A percentile compares a stretch with the other conserved stretches of the same genome.
These are phyloP conservation scores for Candida sithepensis DNA, from an alignment of 805 yeast genomes.

Conservation along the genomic window DNA sequence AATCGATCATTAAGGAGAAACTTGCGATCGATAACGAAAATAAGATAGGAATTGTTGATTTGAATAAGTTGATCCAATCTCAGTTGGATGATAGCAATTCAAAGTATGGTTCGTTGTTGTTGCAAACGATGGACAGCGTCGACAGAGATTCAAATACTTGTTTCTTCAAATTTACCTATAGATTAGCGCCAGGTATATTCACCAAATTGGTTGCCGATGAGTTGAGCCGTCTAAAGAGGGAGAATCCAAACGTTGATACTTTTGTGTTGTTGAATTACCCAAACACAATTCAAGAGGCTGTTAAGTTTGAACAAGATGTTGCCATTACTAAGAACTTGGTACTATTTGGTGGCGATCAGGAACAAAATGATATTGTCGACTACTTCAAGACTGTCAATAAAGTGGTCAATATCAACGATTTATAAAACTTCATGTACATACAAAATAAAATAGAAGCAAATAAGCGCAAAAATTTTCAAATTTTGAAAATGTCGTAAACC, in stretches of 20 bases:
- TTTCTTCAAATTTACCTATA: conserved; percentile 28
- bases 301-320: conserved; percentile 69
- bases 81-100: conserved; percentile 43
- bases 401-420: conserved; percentile 25
- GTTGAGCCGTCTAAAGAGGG: conserved; percentile 20
- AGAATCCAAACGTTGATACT: conserved; percentile 37
- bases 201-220: conserved; percentile 46
- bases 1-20: conserved; percentile 6
- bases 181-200: conserved; percentile 41
- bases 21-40: conserved; percentile 28
- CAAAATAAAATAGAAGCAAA: background rate
- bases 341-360: conserved; percentile 23
- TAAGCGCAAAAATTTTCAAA: background rate
- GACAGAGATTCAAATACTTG: conserved; percentile 28
- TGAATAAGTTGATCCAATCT: conserved; percentile 42
- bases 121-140: conserved; percentile 32
- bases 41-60: conserved; percentile 35
- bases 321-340: conserved; percentile 43
- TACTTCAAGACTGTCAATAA: conserved; percentile 69
- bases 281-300: conserved; percentile 57
- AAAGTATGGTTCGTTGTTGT: conserved; percentile 50
- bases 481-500: conserved; percentile 12
- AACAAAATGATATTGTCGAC: conserved; percentile 50
- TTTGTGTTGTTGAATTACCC: conserved; percentile 60
- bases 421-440: conserved; percentile 8